Conservation (phyloP, 2,329 filamentous ascomycete species). For the Neurospora sp. region DNA sequence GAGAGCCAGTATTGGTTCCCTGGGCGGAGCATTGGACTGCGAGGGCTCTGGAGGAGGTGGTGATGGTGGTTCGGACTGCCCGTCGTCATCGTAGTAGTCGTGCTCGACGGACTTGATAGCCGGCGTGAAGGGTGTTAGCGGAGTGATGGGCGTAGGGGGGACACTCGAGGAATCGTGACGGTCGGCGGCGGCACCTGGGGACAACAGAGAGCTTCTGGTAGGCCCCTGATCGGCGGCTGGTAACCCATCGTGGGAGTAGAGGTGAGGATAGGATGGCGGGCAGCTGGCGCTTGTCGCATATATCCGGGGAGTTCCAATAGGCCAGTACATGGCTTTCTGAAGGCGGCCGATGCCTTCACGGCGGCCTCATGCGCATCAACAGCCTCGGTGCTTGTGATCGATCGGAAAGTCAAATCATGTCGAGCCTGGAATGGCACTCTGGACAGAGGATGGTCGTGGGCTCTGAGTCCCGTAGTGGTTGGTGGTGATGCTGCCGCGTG, state of each 20-base stretch:
- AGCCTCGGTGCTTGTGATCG: not conserved
- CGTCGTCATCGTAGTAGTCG: constrained; percentile 31
- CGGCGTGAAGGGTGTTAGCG: constrained; percentile 46
- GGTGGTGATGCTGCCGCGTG: not conserved
- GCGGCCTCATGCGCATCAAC: constrained; percentile 16
- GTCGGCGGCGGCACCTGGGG: constrained; percentile 22
- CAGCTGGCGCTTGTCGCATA: constrained; percentile 69
- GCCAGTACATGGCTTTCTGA: constrained; percentile 71
- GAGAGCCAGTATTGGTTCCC: constrained; percentile 63
- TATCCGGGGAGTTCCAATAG: constrained; percentile 72
- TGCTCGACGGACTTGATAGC: constrained; percentile 51
- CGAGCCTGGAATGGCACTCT: not conserved
- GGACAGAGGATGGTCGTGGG: not conserved
- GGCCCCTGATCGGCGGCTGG: constrained; percentile 21
- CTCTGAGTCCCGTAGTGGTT: not conserved
- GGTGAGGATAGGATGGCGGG: constrained; percentile 39
- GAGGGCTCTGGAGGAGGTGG: constrained; percentile 19
- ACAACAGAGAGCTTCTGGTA: constrained; percentile 14
- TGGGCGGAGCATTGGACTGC: constrained; percentile 32
- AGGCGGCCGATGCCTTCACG: constrained; percentile 12
- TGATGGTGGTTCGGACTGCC: constrained; percentile 19
- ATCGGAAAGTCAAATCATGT: constrained; percentile 14
- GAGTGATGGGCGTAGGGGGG: constrained; percentile 34
- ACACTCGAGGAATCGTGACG: constrained; percentile 12
- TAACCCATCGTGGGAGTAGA: constrained; percentile 54